phyloP scores from a whole-genome alignment of 306 rosid genomes.

The Benincasa hispida region DNA sequence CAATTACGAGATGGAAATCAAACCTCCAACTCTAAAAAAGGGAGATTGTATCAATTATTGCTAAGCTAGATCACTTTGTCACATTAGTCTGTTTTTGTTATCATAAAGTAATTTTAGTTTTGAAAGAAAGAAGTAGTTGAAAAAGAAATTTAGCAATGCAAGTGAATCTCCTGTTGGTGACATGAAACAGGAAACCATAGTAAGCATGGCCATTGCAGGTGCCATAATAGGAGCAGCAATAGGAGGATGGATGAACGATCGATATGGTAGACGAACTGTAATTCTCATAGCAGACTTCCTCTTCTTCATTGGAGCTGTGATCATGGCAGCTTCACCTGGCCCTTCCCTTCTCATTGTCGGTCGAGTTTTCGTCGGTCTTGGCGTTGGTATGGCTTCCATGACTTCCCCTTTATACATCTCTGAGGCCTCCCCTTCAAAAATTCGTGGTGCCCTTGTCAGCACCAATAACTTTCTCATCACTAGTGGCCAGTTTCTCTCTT shows the following conservation, averaged over 20 bases:
- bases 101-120: neutral
- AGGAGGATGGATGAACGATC: constrained; percentile 80
- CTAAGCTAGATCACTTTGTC: no score
- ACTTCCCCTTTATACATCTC: constrained; percentile 79
- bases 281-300: constrained; percentile 49
- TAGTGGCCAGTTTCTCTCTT: constrained; percentile 77
- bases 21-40: no score
- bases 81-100: neutral
- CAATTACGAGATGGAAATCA: no score
- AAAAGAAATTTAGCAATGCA: neutral
- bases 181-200: constrained; percentile 53
- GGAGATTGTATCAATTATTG: no score
- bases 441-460: constrained; percentile 73
- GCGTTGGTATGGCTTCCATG: constrained; percentile 90
- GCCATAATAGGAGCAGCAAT: constrained; percentile 78
- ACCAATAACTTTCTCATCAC: constrained; percentile 64
- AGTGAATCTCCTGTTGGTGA: neutral
- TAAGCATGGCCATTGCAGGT: constrained; percentile 82
- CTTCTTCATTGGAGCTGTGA: constrained; percentile 49
- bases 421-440: constrained; percentile 67
- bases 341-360: constrained; percentile 69
- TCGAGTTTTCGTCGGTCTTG: constrained; percentile 65
- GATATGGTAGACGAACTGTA: constrained; percentile 46
- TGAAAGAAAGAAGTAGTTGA: no score
- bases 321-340: constrained; percentile 56